phyloP scores from a whole-genome alignment of 2,329 filamentous ascomycete species.

The Pezicula neosporulosa region DNA sequence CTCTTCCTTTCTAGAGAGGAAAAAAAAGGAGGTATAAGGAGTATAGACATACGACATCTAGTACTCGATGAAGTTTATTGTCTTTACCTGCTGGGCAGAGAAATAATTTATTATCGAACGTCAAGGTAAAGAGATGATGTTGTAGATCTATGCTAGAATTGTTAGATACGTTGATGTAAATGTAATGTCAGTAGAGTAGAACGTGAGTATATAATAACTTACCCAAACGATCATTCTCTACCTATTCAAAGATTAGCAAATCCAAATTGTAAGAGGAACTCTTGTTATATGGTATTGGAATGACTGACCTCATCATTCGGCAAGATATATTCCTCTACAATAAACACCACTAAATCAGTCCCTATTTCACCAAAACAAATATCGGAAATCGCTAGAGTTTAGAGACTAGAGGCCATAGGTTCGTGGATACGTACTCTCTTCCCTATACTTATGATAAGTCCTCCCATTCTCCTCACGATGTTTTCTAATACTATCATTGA shows the following conservation, averaged over 20 bases:
- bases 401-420: no score
- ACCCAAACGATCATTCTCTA: background rate
- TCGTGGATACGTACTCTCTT: background rate
- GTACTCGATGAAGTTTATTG: background rate
- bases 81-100: background rate
- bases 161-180: background rate
- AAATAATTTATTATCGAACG: background rate
- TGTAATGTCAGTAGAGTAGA: no score
- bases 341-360: background rate
- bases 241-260: background rate
- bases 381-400: no score
- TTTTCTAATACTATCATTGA: no score
- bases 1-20: no score
- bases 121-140: background rate
- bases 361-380: no score
- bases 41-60: background rate
- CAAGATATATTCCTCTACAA: background rate
- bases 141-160: background rate
- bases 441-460: background rate
- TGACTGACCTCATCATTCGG: background rate
- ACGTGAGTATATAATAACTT: background rate
- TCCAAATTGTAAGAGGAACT: background rate
- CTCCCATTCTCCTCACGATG: no score
- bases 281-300: background rate
- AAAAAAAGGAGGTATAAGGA: no score